A percentile compares a stretch with the other conserved stretches of the same genome.
These are phyloP conservation scores for Diatrype stigma DNA, from an alignment of 2,329 filamentous ascomycete genomes.

Conservation along the genomic window DNA sequence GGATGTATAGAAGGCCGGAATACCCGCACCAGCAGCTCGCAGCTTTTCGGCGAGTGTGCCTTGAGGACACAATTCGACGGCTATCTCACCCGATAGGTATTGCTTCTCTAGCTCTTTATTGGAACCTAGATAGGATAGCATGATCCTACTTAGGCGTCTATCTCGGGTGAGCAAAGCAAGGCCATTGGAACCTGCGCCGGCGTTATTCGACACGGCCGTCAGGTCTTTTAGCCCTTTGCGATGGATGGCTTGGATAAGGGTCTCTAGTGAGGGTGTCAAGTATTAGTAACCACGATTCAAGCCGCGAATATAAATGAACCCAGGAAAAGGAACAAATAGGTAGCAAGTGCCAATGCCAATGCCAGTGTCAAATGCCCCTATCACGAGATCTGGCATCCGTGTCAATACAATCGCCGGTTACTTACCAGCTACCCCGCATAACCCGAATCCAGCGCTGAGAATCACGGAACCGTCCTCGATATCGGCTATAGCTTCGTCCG, in stretches of 20 bases:
- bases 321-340: too few species aligned
- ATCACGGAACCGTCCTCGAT: constrained; percentile 66
- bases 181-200: constrained; percentile 65
- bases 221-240: constrained; percentile 57
- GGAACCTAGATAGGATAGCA: constrained; percentile 71
- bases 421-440: constrained; percentile 69
- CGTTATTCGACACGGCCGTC: constrained; percentile 78
- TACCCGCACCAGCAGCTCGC: constrained; percentile 68
- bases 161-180: constrained; percentile 64
- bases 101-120: constrained; percentile 74
- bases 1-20: constrained; percentile 77
- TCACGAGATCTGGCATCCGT: background rate
- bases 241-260: constrained; percentile 65
- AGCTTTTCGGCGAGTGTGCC: constrained; percentile 71
- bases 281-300: constrained; percentile 3
- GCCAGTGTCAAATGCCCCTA: too few species aligned
- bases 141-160: constrained; percentile 67
- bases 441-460: constrained; percentile 76
- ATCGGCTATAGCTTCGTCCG: constrained; percentile 66
- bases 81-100: constrained; percentile 70
- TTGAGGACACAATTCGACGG: constrained; percentile 72
- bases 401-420: too few species aligned
- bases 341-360: too few species aligned
- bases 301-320: background rate
- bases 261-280: constrained; percentile 45